Conservation (phyloP, 2,329 filamentous ascomycete species). For the Elsinoe arachidis region DNA sequence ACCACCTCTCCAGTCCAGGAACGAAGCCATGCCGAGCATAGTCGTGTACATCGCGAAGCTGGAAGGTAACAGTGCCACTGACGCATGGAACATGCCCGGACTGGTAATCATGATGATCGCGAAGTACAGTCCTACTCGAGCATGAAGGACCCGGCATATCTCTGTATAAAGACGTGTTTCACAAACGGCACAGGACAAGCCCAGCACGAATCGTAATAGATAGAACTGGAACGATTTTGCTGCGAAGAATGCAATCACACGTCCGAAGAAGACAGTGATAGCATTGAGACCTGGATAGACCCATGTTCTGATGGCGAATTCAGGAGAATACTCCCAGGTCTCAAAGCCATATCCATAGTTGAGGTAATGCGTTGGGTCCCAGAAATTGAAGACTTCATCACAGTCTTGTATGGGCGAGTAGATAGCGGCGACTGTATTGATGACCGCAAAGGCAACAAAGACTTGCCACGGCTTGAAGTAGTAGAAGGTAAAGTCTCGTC, state of each 20-base stretch:
- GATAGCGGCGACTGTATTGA: slow-evolving; percentile 66
- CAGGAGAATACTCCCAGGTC: slow-evolving; percentile 97
- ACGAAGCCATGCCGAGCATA: slow-evolving; percentile 77
- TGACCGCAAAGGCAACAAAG: slow-evolving; percentile 50
- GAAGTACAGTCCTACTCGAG: slow-evolving; percentile 77
- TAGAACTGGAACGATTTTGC: slow-evolving; percentile 66
- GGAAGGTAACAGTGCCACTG: slow-evolving; percentile 77
- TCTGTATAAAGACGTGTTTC: slow-evolving; percentile 75
- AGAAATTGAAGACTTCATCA: slow-evolving; percentile 98
- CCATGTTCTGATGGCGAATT: slow-evolving; percentile 94
- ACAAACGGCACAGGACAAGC: slow-evolving; percentile 66
- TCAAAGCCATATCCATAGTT: slow-evolving; percentile 87
- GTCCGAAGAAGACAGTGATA: slow-evolving; percentile 56
- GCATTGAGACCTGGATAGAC: slow-evolving; percentile 78
- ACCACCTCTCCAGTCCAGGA: slow-evolving; percentile 80
- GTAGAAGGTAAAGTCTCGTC: slow-evolving; percentile 3
- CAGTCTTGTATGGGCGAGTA: slow-evolving; percentile 94
- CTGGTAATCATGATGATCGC: slow-evolving; percentile 67
- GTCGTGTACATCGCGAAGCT: slow-evolving; percentile 95
- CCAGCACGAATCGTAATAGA: slow-evolving; percentile 67
- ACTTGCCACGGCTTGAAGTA: slow-evolving; percentile 12
- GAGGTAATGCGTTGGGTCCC: slow-evolving; percentile 93
- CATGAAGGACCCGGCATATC: slow-evolving; percentile 67
- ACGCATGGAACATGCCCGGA: slow-evolving; percentile 89
- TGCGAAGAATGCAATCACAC: slow-evolving; percentile 40